Conservation (phyloP, 768 basidiomycete species). For the Hemileccinum rubropunctum region DNA sequence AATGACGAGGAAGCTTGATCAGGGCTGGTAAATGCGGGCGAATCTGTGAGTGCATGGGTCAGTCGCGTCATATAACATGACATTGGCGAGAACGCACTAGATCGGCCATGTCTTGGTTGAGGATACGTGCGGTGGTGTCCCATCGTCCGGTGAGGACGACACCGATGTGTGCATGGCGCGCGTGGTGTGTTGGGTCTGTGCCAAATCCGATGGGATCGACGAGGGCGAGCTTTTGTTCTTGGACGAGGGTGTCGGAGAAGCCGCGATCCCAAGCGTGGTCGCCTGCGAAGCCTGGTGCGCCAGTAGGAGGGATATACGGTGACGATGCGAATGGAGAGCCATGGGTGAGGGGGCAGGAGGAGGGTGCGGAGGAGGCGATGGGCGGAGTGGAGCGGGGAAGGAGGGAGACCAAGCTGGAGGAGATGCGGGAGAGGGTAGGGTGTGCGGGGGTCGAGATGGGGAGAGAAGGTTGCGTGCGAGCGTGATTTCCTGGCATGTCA, state of each 20-base stretch:
- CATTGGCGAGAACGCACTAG: conserved; percentile 40
- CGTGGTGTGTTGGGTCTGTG: conserved; percentile 9
- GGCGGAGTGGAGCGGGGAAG: no score
- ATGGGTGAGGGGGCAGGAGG: conserved; percentile 32
- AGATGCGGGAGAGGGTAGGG: conserved; percentile 43
- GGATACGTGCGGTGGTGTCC: conserved; percentile 50
- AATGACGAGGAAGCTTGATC: conserved; percentile 62
- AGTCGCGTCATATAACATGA: no score
- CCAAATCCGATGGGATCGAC: conserved; percentile 33
- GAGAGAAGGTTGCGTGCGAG: no score
- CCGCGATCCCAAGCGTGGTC: conserved; percentile 70
- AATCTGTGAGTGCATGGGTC: conserved; percentile 42
- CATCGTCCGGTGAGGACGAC: conserved; percentile 55
- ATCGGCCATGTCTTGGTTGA: conserved; percentile 54
- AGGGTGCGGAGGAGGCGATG: conserved; percentile 9
- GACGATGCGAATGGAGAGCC: conserved; percentile 51
- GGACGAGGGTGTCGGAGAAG: conserved; percentile 47
- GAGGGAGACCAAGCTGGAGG: conserved; percentile 52
- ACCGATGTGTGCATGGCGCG: conserved; percentile 12
- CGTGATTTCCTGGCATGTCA: conserved; percentile 11
- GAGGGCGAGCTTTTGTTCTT: conserved; percentile 38
- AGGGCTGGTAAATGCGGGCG: conserved; percentile 73
- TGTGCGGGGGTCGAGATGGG: conserved; percentile 7
- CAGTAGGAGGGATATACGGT: conserved; percentile 46
- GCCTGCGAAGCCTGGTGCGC: conserved; percentile 79